These are phyloP conservation scores for Asterophora lycoperdoides DNA, from an alignment of 768 basidiomycete genomes.

Conservation along the genomic window DNA sequence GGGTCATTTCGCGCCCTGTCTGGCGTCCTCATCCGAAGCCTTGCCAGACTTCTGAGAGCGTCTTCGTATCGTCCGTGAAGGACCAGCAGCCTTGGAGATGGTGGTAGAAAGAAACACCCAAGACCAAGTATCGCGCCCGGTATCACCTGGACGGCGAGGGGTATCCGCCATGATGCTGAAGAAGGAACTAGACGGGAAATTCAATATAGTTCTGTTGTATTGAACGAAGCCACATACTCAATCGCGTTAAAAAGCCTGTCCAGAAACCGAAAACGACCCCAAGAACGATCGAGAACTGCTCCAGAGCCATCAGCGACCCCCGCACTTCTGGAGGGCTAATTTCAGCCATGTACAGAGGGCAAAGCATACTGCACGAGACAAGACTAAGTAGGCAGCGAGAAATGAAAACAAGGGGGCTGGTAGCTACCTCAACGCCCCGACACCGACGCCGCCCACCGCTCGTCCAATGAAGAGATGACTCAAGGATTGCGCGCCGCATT, in stretches of 20 bases:
- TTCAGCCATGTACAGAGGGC: constrained; percentile 79
- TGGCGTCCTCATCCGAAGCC: constrained; percentile 43
- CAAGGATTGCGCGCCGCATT: constrained; percentile 55
- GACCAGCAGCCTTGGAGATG: constrained; percentile 59
- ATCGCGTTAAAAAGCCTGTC: constrained; percentile 71
- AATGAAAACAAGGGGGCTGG: background rate
- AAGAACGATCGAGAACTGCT: constrained; percentile 76
- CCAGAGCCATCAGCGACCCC: constrained; percentile 74
- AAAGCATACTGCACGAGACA: constrained; percentile 54
- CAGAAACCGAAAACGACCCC: constrained; percentile 84
- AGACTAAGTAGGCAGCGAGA: constrained; percentile 11
- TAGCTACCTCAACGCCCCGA: constrained; percentile 66
- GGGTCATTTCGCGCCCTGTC: constrained; percentile 48
- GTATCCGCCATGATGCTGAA: constrained; percentile 73
- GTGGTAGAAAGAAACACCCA: constrained; percentile 57
- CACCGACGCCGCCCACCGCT: constrained; percentile 73
- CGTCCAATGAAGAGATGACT: constrained; percentile 62
- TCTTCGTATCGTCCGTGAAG: constrained; percentile 52
- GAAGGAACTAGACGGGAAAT: constrained; percentile 41
- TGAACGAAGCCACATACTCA: constrained; percentile 36
- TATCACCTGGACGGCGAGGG: constrained; percentile 64
- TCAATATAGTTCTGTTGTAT: background rate
- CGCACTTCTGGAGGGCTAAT: constrained; percentile 78
- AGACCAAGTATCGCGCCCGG: constrained; percentile 64
- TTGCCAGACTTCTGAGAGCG: constrained; percentile 53